A percentile compares a stretch with the other conserved stretches of the same genome.
Conservation (phyloP, 1,139 yeast genomes). For the Candida tropicalis region DNA sequence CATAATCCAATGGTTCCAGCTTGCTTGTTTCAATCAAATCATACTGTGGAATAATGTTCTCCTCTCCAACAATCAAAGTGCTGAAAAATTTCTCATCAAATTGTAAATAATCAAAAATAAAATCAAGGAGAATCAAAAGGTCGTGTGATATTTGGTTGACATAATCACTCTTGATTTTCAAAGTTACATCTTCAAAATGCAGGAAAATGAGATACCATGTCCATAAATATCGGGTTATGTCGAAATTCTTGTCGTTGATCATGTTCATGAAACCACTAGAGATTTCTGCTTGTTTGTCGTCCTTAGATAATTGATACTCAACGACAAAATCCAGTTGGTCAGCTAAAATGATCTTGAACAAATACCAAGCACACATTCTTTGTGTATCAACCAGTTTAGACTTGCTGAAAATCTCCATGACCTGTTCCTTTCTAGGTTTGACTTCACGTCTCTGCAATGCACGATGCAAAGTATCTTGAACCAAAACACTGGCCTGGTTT, state of each 20-base stretch:
- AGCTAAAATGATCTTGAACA: slow-evolving; percentile 35
- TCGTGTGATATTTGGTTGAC: slow-evolving; percentile 55
- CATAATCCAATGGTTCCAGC: slow-evolving; percentile 24
- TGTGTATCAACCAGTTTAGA: slow-evolving; percentile 31
- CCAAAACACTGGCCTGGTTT: slow-evolving; percentile 36
- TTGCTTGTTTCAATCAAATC: slow-evolving; percentile 20
- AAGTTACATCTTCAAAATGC: slow-evolving; percentile 68
- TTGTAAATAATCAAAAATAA: slow-evolving; percentile 52
- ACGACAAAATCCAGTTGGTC: slow-evolving; percentile 61
- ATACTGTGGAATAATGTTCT: slow-evolving; percentile 22
- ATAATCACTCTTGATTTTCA: slow-evolving; percentile 62
- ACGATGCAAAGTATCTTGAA: slow-evolving; percentile 37
- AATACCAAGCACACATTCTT: slow-evolving; percentile 39
- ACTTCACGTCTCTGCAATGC: slow-evolving; percentile 13
- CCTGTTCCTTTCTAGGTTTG: slow-evolving; percentile 19
- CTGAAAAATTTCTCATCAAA: slow-evolving; percentile 31
- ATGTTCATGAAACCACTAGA: slow-evolving; percentile 37
- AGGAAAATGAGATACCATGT: slow-evolving; percentile 68
- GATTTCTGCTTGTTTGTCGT: slow-evolving; percentile 29
- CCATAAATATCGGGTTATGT: slow-evolving; percentile 56
- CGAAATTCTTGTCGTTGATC: slow-evolving; percentile 9
- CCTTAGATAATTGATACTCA: slow-evolving; percentile 56
- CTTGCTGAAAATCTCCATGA: slow-evolving; percentile 25
- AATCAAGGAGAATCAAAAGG: slow-evolving; percentile 50
- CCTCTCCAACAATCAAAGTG: slow-evolving; percentile 13